These are phyloP conservation scores for Eucalyptus pauciflora DNA, from an alignment of 345 rosid genomes.

Conservation along the genomic window DNA sequence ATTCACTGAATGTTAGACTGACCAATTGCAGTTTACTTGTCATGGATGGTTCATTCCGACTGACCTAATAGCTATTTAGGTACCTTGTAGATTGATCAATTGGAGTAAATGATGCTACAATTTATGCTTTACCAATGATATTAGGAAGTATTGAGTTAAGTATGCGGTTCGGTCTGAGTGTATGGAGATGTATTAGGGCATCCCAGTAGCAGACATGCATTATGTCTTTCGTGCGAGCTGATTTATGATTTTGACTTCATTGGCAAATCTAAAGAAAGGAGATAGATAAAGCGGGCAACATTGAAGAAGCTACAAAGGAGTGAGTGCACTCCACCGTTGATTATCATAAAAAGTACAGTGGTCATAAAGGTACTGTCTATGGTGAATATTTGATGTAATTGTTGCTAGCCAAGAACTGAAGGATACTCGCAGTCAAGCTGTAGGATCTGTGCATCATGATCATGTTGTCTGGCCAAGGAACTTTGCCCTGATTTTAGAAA, in stretches of 20 bases:
- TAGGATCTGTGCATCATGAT: constrained; percentile 9
- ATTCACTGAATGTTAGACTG: not conserved
- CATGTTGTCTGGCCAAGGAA: not conserved
- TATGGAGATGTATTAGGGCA: not conserved
- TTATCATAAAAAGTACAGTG: not conserved
- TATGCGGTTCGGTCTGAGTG: not conserved
- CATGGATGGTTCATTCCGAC: not conserved
- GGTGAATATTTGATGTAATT: not conserved
- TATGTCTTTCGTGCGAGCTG: not conserved
- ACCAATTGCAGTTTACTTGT: not conserved
- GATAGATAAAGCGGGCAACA: not conserved
- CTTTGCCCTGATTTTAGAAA: not conserved
- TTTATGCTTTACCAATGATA: not conserved
- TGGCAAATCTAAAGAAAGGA: not conserved
- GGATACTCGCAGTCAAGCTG: not conserved
- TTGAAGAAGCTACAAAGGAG: not conserved
- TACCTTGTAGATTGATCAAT: not conserved
- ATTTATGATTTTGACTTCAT: not conserved
- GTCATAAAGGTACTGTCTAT: not conserved
- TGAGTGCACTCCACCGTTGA: not conserved
- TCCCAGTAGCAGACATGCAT: not conserved
- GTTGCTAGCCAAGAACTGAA: not conserved
- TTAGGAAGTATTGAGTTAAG: not conserved
- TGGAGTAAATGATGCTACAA: not conserved
- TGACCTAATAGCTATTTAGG: not conserved